A percentile compares a stretch with the other conserved stretches of the same genome.
phyloP scores from a whole-genome alignment of 2,329 filamentous ascomycete species.

The Fusarium subtropicale region DNA sequence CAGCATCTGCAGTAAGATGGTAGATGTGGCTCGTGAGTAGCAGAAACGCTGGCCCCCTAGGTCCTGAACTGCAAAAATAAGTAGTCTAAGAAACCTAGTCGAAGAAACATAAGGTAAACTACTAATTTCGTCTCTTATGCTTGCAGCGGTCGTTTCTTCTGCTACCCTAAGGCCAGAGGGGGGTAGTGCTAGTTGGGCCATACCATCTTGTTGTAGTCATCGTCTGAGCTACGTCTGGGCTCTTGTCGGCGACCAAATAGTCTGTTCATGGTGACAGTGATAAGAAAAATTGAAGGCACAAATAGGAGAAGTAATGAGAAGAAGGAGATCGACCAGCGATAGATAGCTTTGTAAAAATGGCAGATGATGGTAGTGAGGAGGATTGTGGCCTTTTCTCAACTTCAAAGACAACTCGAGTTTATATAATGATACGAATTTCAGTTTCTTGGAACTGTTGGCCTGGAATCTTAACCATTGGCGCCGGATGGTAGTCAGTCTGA shows the following conservation, averaged over 20 bases:
- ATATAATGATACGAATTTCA: background rate
- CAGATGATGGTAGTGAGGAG: background rate
- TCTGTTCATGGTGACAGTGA: background rate
- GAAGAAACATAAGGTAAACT: no score
- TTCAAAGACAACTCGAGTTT: background rate
- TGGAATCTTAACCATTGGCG: background rate
- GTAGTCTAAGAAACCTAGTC: no score
- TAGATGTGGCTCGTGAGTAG: no score
- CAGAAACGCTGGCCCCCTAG: no score
- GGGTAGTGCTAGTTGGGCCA: no score
- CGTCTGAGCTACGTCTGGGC: slow-evolving; percentile 20
- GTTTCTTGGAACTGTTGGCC: background rate
- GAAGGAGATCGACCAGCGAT: background rate
- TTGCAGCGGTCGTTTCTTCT: no score
- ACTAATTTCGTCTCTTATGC: no score
- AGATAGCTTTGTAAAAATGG: background rate
- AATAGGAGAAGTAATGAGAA: background rate
- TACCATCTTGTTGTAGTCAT: slow-evolving; percentile 13
- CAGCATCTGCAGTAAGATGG: background rate
- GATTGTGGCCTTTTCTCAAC: background rate
- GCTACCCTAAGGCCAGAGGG: no score
- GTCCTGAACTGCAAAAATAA: no score
- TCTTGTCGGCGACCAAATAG: background rate
- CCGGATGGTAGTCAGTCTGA: background rate
- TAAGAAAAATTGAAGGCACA: background rate